A percentile compares a stretch with the other conserved stretches of the same genome.
These are phyloP conservation scores for Heterobasidion parviporum DNA, from an alignment of 1,284 basidiomycete species.

Conservation along the genomic window DNA sequence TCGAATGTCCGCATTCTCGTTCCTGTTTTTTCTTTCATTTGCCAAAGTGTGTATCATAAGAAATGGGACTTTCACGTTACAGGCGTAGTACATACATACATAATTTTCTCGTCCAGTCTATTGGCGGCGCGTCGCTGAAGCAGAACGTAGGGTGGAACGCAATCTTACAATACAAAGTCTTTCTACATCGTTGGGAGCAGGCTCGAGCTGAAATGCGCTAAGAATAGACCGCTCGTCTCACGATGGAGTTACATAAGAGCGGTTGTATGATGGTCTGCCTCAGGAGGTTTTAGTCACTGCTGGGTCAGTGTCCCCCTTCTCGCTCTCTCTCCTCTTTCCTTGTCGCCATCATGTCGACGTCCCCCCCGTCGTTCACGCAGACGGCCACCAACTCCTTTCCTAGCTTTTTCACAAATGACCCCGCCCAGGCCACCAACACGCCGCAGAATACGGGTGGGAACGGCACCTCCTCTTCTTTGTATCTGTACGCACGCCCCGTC, in stretches of 20 bases:
- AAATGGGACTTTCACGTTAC: background rate
- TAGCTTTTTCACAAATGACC: background rate
- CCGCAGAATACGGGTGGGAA: constrained; percentile 3
- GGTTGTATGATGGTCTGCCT: no score
- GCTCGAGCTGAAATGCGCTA: no score
- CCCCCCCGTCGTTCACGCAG: constrained; percentile 2
- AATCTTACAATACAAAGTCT: no score
- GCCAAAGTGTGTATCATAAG: background rate
- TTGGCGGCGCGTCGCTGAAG: background rate
- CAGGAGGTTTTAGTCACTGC: background rate
- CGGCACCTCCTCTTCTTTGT: constrained; percentile 14
- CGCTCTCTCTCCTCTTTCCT: background rate
- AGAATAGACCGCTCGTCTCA: no score
- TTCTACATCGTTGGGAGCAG: no score
- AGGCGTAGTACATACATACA: background rate
- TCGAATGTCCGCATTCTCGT: background rate
- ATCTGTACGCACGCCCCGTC: constrained; percentile 14
- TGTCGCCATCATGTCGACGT: constrained; percentile 2
- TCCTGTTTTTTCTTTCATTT: background rate
- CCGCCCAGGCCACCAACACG: constrained; percentile 5
- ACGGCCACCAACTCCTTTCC: background rate
- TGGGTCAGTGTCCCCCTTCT: background rate
- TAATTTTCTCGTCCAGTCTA: background rate
- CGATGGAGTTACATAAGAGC: no score
- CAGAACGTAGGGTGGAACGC: no score